Evolutionary conservation across 306 rosid species (phyloP), one percentile per base, ranked within the genome.

Genomic region (Trichosanthes cucumerina): DNA sequence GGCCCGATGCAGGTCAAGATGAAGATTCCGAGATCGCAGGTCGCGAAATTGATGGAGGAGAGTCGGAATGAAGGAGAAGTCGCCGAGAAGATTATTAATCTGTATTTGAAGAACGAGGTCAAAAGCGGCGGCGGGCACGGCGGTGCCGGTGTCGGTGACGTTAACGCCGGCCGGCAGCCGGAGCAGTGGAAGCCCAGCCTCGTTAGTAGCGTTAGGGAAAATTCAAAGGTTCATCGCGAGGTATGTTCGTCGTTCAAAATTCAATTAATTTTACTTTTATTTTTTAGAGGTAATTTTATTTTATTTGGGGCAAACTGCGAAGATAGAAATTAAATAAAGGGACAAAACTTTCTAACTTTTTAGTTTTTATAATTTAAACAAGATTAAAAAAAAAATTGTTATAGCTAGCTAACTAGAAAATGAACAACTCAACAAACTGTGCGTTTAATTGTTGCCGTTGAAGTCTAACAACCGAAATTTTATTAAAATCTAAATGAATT

Each of bases 1-100:
- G 87, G 82, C 59, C 89, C 91, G 46, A 54, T 80, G 50, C 82
- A 81, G 81, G 86, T 93, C 6, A 90, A 83, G 72, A 81, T 93
- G 89, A 90, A 88, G 91, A 78, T 93, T 33, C 98, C 97, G 0
- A 90, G 81, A 78, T 86, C 96, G 43, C 93, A 93, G 33, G 79
- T 91, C 68, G 89, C 87, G 0, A 90, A 71, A 76, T 49, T 93
- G 82, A 81, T 90, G 86, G 93, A 88, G 82, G 96, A 90, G 84
- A 88, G 93, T 57, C 70, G 34, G 13, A 91, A 86, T 70, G 86
- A 84, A 6, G 77, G 43, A 0, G 91, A 91, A 49, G 87, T 91
- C 78, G 90, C 93, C 12, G 90, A 91, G 81, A 93, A 88, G 88
- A 89, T 93, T 21, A 70, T 70, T 23, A 43, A 70, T 21, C 47